Percentiles rank a stretch among this genome's conserved stretches.
Conservation (phyloP, 305 asterid genomes). For the Rubia balearica region DNA sequence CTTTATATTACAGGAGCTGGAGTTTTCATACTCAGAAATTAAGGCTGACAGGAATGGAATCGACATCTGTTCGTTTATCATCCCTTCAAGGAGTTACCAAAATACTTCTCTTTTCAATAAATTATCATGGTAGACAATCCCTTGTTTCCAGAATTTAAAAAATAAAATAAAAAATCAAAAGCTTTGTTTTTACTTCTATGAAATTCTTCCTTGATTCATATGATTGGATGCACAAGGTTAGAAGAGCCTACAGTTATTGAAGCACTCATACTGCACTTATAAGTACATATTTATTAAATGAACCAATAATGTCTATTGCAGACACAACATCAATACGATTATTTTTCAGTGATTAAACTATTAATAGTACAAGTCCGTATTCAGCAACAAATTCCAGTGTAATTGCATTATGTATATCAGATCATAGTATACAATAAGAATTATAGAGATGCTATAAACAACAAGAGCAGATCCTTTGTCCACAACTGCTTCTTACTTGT, state of each 20-base stretch:
- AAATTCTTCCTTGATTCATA: not conserved
- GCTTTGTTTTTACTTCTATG: not conserved
- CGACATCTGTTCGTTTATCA: not conserved
- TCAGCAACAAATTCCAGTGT: not conserved
- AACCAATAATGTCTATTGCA: too few species aligned
- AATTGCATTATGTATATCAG: not conserved
- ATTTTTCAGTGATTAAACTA: not conserved
- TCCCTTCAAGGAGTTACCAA: constrained; percentile 1
- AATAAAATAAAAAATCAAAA: not conserved
- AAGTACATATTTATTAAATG: not conserved
- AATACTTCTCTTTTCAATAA: not conserved
- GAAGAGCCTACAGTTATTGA: not conserved
- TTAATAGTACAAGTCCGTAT: not conserved
- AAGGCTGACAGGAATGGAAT: not conserved
- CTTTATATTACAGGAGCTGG: not conserved
- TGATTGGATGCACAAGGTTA: not conserved
- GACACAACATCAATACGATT: not conserved
- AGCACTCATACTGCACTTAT: not conserved
- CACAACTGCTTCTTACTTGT: not conserved
- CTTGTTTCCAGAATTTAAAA: not conserved
- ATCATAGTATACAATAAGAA: constrained; percentile 2
- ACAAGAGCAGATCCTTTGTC: not conserved
- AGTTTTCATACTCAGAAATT: not conserved
- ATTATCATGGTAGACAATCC: not conserved
- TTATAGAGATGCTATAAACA: constrained; percentile 4